Base-by-base conservation (phyloP, 2,329 filamentous ascomycete genomes). In the Grosmannia penicillata region DNA sequence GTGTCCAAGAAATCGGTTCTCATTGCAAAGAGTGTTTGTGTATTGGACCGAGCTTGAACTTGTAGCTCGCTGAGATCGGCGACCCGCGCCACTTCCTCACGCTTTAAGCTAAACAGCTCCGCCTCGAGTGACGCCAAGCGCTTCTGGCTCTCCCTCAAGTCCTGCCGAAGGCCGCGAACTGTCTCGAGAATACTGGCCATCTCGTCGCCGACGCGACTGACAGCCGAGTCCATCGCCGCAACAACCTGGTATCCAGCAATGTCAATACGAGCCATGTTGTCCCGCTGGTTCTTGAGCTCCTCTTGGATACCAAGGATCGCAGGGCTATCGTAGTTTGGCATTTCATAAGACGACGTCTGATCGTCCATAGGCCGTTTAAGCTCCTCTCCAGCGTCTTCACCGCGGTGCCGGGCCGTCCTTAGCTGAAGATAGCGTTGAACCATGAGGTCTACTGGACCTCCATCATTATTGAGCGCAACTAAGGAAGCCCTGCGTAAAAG, bases 211-310 rank as follows among this genome's bases (percentile, higher is more conserved):
- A 63, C 53, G 18, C 53, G 54, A 15, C 46, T 40, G 9, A 62
- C 48, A 19, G 53, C 49, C 11, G 51, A 51, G 17, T 61, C 55
- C 34, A 62, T 56, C 2, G 53, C 51, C 8, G 58, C 53, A 11
- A 59, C 51, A 30, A 60, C 51, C 29, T 58, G 56, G 41, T 51
- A 53, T 2, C 58, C 59, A 7, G 56, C 52, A 19, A 45, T 53
- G 39, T 59, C 56, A 31, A 63, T 55, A 24, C 52, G 53, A 8
- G 55, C 49, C 40, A 62, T 57, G 15, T 58, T 51, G 28, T 53
- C 51, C 27, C 50, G 46, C 33, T 62, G 58, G 4, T 44, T 41
- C 26, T 56, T 50, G 5, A 64, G 37, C 22, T 59, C 48, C 18
- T 49, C 42, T 26, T 57, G 52, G n/a, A 61, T 46, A n/a, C 49